phyloP scores from a whole-genome alignment of 768 basidiomycete species.

The Hericium erinaceus region DNA sequence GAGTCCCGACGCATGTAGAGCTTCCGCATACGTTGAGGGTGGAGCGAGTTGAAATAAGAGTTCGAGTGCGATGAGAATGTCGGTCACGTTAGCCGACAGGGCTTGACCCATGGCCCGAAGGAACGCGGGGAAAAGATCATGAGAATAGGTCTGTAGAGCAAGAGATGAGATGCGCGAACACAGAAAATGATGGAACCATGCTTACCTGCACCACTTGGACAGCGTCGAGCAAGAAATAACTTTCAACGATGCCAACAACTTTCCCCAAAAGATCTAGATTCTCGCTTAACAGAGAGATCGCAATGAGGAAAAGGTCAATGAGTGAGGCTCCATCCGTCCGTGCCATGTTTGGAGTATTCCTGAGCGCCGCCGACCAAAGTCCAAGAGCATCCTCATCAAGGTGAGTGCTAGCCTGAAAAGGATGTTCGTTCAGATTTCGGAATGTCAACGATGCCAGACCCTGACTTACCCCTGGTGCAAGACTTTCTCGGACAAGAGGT shows the following conservation, averaged over 20 bases:
- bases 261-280: slow-evolving; percentile 73
- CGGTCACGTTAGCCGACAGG: slow-evolving; percentile 50
- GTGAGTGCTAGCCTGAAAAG: slow-evolving; percentile 44
- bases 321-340: slow-evolving; percentile 41
- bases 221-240: slow-evolving; percentile 71
- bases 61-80: slow-evolving; percentile 50
- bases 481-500: slow-evolving; percentile 55
- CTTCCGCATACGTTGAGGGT: slow-evolving; percentile 57
- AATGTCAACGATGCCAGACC: slow-evolving; percentile 10
- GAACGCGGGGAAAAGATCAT: slow-evolving; percentile 51
- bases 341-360: slow-evolving; percentile 46
- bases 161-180: neutral
- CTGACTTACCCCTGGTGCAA: slow-evolving; percentile 39
- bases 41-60: slow-evolving; percentile 58
- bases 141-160: slow-evolving; percentile 36
- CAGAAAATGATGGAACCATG: neutral
- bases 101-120: slow-evolving; percentile 38
- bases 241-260: slow-evolving; percentile 58
- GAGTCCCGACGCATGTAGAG: slow-evolving; percentile 66
- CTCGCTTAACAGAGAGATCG: slow-evolving; percentile 45
- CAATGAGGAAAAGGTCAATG: slow-evolving; percentile 55
- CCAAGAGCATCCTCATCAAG: slow-evolving; percentile 72
- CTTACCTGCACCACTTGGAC: slow-evolving; percentile 52
- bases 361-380: slow-evolving; percentile 66
- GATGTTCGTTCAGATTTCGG: neutral